Percentiles rank a stretch among this genome's conserved stretches.
Conservation (phyloP, 129 eudicot species). For the Centrapalus pauciflorus region DNA sequence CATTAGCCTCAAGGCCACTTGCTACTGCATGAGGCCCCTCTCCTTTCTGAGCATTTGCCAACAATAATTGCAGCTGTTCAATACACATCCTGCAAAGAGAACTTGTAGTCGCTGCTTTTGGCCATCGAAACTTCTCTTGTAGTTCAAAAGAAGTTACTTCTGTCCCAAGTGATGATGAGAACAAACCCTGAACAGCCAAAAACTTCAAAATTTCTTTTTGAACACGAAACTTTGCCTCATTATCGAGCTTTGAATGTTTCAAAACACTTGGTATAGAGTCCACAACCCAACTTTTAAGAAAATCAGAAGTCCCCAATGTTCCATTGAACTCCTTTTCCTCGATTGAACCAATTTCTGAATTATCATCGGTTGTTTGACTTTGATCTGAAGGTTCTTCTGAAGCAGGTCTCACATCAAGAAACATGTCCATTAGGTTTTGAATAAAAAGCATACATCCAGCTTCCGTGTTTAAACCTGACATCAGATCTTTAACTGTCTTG, state of each 20-base stretch:
- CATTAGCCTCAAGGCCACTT: constrained; percentile 73
- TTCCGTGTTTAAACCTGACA: constrained; percentile 76
- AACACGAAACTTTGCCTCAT: constrained; percentile 60
- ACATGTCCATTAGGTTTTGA: constrained; percentile 67
- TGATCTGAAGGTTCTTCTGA: constrained; percentile 96
- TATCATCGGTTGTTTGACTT: constrained; percentile 92
- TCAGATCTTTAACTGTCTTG: constrained; percentile 65
- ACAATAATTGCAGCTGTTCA: constrained; percentile 76
- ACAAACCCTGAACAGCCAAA: constrained; percentile 90
- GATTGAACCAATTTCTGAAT: constrained; percentile 83
- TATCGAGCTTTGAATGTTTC: constrained; percentile 66
- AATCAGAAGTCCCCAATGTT: constrained; percentile 46
- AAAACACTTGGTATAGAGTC: constrained; percentile 70
- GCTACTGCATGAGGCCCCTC: constrained; percentile 51
- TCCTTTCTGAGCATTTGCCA: constrained; percentile 79
- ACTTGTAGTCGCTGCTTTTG: constrained; percentile 72
- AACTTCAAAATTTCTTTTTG: constrained; percentile 88
- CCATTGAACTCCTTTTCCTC: constrained; percentile 67
- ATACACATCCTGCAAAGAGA: constrained; percentile 75
- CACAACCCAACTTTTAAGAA: constrained; percentile 77
- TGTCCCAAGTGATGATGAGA: constrained; percentile 87
- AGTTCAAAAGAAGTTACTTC: constrained; percentile 97
- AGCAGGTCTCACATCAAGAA: constrained; percentile 64
- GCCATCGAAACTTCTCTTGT: constrained; percentile 87
- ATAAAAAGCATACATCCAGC: constrained; percentile 73